These are phyloP conservation scores for Ramichloridium luteum DNA, from an alignment of 2,329 filamentous ascomycete species.

Conservation along the genomic window DNA sequence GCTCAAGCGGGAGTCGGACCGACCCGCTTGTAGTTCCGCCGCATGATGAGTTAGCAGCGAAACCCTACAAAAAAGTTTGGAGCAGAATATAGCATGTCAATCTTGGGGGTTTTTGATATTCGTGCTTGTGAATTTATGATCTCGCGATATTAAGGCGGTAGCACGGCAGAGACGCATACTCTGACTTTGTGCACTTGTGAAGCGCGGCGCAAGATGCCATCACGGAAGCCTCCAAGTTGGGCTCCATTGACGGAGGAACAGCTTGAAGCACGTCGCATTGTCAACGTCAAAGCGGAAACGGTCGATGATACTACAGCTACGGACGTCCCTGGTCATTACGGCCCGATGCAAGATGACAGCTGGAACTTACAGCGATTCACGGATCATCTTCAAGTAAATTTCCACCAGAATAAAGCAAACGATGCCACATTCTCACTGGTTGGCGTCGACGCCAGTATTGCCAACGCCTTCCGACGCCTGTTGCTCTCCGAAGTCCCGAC, in stretches of 20 bases:
- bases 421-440: constrained; percentile 83
- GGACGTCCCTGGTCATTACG: constrained; percentile 81
- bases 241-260: constrained; percentile 39
- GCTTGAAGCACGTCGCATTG: constrained; percentile 58
- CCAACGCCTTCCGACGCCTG: constrained; percentile 95
- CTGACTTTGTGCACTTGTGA: too few species aligned
- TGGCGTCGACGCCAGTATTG: constrained; percentile 81
- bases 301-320: constrained; percentile 80
- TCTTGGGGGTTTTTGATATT: too few species aligned
- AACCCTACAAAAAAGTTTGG: too few species aligned
- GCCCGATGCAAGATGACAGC: constrained; percentile 67
- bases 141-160: too few species aligned
- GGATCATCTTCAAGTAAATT: constrained; percentile 60
- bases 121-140: too few species aligned
- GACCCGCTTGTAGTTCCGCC: too few species aligned
- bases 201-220: constrained; percentile 14
- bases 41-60: too few species aligned
- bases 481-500: constrained; percentile 89
- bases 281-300: constrained; percentile 80
- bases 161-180: too few species aligned
- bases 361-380: constrained; percentile 68
- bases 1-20: too few species aligned
- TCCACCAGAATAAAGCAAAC: constrained; percentile 68
- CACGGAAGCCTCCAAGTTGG: constrained; percentile 12
- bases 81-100: too few species aligned